Conservation (phyloP, 768 basidiomycete genomes). For the Neoboletus brunneissimus region DNA sequence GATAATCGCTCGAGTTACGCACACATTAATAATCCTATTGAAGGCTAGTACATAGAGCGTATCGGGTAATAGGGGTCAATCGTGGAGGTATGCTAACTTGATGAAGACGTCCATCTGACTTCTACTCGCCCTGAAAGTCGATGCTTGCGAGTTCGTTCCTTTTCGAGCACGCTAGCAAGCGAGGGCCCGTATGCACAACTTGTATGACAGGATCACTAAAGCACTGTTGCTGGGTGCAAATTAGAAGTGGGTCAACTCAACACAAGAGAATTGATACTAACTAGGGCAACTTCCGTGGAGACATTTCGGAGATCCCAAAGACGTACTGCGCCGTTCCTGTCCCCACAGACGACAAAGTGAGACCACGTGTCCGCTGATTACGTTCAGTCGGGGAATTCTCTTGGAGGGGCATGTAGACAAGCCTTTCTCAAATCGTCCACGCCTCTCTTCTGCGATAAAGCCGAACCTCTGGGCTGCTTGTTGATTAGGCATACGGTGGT, state of each 20-base stretch:
- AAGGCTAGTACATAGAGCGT: neutral
- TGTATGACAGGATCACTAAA: constrained; percentile 39
- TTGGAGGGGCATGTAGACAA: constrained; percentile 1
- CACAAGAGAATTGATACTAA: constrained; percentile 9
- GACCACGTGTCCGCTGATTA: constrained; percentile 29
- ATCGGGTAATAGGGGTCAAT: neutral
- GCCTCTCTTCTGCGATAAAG: constrained; percentile 34
- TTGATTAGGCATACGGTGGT: constrained; percentile 37
- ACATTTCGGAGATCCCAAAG: constrained; percentile 49
- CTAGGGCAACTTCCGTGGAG: constrained; percentile 22
- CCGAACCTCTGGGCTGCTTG: constrained; percentile 46
- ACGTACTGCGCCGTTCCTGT: constrained; percentile 39
- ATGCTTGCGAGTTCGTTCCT: constrained; percentile 35
- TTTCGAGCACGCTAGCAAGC: constrained; percentile 40
- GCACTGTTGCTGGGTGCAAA: constrained; percentile 31
- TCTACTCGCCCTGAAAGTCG: constrained; percentile 19
- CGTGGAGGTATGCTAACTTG: neutral
- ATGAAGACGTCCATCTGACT: neutral
- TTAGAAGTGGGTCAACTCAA: neutral
- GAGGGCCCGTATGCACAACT: constrained; percentile 33
- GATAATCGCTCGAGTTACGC: neutral
- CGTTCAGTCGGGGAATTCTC: constrained; percentile 19
- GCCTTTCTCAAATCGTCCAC: constrained; percentile 49
- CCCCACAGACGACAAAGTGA: constrained; percentile 43
- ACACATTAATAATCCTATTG: neutral